These are phyloP conservation scores for Phyllachora maydis DNA, from an alignment of 2,329 filamentous ascomycete species.

Conservation along the genomic window DNA sequence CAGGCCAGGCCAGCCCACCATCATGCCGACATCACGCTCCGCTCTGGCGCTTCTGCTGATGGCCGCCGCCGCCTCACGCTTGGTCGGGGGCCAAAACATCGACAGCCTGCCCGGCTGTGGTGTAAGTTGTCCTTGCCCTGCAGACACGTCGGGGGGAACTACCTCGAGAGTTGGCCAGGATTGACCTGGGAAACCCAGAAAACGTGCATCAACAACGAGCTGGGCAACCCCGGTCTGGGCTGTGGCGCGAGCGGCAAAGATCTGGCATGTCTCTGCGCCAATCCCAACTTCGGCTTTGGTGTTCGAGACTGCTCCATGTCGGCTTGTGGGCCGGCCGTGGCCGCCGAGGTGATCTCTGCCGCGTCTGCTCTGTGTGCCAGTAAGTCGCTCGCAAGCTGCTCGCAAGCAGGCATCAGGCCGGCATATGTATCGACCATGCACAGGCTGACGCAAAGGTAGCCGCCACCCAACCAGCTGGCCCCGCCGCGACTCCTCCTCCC, in stretches of 20 bases:
- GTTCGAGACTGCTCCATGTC: conserved; percentile 1
- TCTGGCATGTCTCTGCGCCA: conserved; percentile 1
- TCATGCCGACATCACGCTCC: too few relatives aligned
- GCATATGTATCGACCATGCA: too few relatives aligned
- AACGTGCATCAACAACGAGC: not conserved
- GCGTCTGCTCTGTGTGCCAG: not conserved
- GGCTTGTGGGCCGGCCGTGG: not conserved
- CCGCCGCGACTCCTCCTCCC: too few relatives aligned
- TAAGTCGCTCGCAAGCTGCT: not conserved
- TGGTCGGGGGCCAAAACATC: not conserved
- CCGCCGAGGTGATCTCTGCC: not conserved
- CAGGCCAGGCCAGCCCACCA: too few relatives aligned
- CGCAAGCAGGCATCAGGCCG: too few relatives aligned
- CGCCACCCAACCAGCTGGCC: too few relatives aligned
- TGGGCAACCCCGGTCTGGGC: not conserved
- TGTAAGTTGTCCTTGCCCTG: not conserved
- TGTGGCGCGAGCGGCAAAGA: not conserved
- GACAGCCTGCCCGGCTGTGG: not conserved
- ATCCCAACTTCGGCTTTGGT: not conserved
- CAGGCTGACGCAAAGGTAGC: too few relatives aligned
- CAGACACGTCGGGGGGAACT: not conserved
- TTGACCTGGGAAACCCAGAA: not conserved
- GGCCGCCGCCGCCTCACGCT: not conserved
- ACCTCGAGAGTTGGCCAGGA: not conserved
- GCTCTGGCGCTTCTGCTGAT: not conserved